Percentiles rank a stretch among this genome's conserved stretches.
Conservation (phyloP, 2,329 filamentous ascomycete genomes). For the Phyllosticta citriasiana region DNA sequence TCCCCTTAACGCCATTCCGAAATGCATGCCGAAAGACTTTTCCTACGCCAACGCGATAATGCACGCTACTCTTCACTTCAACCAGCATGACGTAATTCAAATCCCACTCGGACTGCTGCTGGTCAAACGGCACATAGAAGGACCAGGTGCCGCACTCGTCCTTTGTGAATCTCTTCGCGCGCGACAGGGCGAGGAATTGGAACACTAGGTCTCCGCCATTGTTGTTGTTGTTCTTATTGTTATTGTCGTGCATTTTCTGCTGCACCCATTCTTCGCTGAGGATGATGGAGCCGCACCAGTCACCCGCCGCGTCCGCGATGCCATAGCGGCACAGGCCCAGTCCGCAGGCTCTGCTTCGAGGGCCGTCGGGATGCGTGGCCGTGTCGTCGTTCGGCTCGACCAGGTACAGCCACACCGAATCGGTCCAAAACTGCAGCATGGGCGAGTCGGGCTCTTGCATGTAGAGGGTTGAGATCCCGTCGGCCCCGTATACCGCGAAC, state of each 20-base stretch:
- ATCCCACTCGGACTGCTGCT: conserved; percentile 24
- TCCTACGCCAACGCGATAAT: conserved; percentile 22
- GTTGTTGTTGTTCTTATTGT: too few species aligned
- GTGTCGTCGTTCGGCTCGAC: neutral
- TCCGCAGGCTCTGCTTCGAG: neutral
- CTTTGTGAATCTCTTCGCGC: conserved; percentile 24
- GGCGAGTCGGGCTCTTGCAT: conserved; percentile 12
- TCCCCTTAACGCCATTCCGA: neutral
- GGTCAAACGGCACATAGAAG: conserved; percentile 26
- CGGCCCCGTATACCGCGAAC: conserved; percentile 10
- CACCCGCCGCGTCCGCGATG: conserved; percentile 20
- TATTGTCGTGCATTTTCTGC: neutral
- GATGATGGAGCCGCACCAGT: conserved; percentile 26
- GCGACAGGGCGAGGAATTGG: conserved; percentile 26
- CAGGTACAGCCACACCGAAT: conserved; percentile 14
- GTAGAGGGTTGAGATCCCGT: neutral
- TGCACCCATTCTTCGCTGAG: conserved; percentile 8
- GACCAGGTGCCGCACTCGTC: conserved; percentile 25
- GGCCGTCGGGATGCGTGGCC: neutral
- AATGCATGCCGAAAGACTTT: conserved; percentile 27
- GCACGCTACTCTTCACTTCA: conserved; percentile 13
- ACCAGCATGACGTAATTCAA: conserved; percentile 26
- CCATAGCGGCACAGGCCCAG: conserved; percentile 16
- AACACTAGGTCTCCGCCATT: conserved; percentile 3
- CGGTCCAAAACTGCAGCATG: conserved; percentile 26